Conservation (phyloP, 768 basidiomycete genomes). For the Leccinum fibrillosum region DNA sequence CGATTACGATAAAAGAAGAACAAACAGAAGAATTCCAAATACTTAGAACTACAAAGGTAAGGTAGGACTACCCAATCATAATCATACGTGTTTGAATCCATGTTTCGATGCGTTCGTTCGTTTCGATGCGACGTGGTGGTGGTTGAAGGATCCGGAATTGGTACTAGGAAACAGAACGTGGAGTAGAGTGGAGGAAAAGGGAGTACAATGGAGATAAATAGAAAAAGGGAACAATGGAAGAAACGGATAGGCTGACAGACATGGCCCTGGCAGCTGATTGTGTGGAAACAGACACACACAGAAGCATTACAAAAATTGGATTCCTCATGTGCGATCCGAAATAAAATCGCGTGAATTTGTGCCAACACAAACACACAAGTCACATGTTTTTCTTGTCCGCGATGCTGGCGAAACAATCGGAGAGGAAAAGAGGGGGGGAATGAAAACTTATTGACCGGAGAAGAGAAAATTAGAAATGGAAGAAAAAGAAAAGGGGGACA, state of each 20-base stretch:
- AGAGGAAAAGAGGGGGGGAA: background rate
- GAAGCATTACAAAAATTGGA: background rate
- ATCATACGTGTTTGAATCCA: background rate
- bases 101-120: background rate
- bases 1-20: background rate
- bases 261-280: background rate
- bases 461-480: background rate
- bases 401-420: background rate
- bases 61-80: background rate
- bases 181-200: background rate
- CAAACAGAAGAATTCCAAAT: background rate
- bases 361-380: background rate
- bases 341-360: background rate
- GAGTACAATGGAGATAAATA: background rate
- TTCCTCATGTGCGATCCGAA: background rate
- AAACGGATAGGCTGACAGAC: background rate
- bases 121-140: background rate
- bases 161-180: background rate
- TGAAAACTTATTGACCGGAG: background rate
- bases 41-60: background rate
- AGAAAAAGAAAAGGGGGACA: constrained; percentile 6
- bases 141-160: background rate
- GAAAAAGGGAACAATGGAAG: background rate
- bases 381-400: background rate
- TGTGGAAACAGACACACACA: background rate